These are phyloP conservation scores for Pseudohyphozyma bogoriensis DNA, from an alignment of 768 basidiomycete genomes.

Conservation along the genomic window DNA sequence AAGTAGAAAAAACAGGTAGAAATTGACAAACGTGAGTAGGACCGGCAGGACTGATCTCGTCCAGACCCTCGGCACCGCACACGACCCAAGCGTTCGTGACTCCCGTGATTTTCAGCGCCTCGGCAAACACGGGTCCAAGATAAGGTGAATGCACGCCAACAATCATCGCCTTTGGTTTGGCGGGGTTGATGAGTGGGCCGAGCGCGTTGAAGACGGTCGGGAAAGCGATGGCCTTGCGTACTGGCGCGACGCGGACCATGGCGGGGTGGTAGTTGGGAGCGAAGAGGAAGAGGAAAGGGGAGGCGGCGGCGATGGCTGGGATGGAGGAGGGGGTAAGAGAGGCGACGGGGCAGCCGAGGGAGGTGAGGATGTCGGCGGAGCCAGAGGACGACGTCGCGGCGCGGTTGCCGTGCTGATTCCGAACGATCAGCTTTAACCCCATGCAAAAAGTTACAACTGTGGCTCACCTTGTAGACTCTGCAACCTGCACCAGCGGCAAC, in stretches of 20 bases:
- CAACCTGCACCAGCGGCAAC: constrained; percentile 92
- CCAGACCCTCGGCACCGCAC: constrained; percentile 79
- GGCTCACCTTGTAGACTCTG: constrained; percentile 73
- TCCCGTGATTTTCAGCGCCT: constrained; percentile 59
- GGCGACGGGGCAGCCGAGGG: constrained; percentile 57
- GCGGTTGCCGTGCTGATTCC: constrained; percentile 58
- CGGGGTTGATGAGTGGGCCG: constrained; percentile 89
- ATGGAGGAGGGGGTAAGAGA: constrained; percentile 50
- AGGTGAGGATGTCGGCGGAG: constrained; percentile 80
- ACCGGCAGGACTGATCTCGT: constrained; percentile 93
- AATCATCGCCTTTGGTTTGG: constrained; percentile 74
- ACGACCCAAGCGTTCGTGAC: constrained; percentile 82
- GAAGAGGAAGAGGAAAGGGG: constrained; percentile 83
- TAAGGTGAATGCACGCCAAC: constrained; percentile 75
- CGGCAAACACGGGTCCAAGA: constrained; percentile 71
- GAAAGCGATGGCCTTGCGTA: constrained; percentile 78
- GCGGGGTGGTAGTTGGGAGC: constrained; percentile 89
- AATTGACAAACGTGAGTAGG: constrained; percentile 58
- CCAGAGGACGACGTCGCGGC: constrained; percentile 92
- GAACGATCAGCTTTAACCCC: background rate
- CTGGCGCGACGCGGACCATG: constrained; percentile 67
- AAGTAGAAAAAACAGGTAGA: background rate
- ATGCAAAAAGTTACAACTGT: background rate
- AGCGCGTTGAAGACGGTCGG: constrained; percentile 94
- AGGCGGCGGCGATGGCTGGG: constrained; percentile 46